Conservation (phyloP, 2,329 filamentous ascomycete species). For the Colletotrichum aenigma region DNA sequence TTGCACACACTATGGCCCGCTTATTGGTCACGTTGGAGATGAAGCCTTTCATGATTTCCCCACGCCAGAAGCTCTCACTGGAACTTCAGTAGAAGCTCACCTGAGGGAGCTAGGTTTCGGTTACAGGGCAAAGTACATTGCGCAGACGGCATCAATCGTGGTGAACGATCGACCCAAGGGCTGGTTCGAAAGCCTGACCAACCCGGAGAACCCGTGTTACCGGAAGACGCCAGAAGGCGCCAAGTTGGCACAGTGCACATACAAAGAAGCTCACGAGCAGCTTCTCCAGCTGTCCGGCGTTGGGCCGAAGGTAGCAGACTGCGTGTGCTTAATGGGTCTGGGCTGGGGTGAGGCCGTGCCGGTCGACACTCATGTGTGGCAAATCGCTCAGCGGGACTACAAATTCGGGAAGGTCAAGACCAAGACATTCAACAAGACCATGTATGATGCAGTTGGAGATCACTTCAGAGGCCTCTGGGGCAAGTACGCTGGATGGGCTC, state of each 20-base stretch:
- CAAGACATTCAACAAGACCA: constrained; percentile 85
- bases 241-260: constrained; percentile 63
- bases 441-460: constrained; percentile 88
- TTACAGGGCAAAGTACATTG: constrained; percentile 92
- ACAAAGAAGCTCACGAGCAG: constrained; percentile 79
- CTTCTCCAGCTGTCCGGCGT: constrained; percentile 84
- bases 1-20: constrained; percentile 81
- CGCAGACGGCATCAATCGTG: constrained; percentile 81
- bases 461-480: constrained; percentile 93
- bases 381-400: constrained; percentile 96
- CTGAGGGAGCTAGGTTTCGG: constrained; percentile 88
- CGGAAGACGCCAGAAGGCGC: constrained; percentile 42
- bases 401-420: constrained; percentile 83
- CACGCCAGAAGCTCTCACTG: constrained; percentile 72
- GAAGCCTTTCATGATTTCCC: constrained; percentile 89
- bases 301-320: constrained; percentile 96
- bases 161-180: constrained; percentile 66
- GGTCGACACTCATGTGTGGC: constrained; percentile 98
- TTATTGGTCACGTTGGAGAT: constrained; percentile 73
- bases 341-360: constrained; percentile 96
- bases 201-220: constrained; percentile 73
- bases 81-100: constrained; percentile 76
- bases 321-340: constrained; percentile 93
- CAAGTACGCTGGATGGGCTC: constrained; percentile 93
- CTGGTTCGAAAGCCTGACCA: constrained; percentile 81